A percentile compares a stretch with the other conserved stretches of the same genome.
phyloP scores from a whole-genome alignment of 805 yeast genomes.

The Ogataea pilisensis region DNA sequence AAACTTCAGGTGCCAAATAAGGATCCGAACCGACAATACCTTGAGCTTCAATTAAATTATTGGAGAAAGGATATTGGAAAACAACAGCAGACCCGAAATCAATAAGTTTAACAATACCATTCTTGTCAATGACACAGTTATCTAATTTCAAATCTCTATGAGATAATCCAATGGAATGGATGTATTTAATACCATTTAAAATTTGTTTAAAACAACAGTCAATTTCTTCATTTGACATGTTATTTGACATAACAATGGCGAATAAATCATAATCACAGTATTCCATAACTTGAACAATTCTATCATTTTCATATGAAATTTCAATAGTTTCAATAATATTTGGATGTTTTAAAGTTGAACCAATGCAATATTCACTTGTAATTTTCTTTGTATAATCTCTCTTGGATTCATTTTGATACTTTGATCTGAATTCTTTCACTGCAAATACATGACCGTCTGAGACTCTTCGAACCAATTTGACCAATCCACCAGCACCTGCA shows the following conservation, averaged over 20 bases:
- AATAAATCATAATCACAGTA: slow-evolving; percentile 90
- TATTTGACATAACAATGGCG: slow-evolving; percentile 91
- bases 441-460: slow-evolving; percentile 76
- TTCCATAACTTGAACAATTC: slow-evolving; percentile 90
- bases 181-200: slow-evolving; percentile 71
- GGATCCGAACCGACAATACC: slow-evolving; percentile 91
- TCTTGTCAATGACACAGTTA: slow-evolving; percentile 79
- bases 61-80: slow-evolving; percentile 80
- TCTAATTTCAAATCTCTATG: slow-evolving; percentile 91
- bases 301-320: slow-evolving; percentile 81
- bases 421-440: slow-evolving; percentile 84
- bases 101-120: slow-evolving; percentile 84
- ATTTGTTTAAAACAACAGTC: slow-evolving; percentile 89
- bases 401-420: slow-evolving; percentile 66
- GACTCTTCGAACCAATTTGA: slow-evolving; percentile 64
- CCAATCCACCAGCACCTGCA: slow-evolving; percentile 95
- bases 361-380: slow-evolving; percentile 92
- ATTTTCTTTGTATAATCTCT: slow-evolving; percentile 89
- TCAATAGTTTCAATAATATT: slow-evolving; percentile 90
- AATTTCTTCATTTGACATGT: slow-evolving; percentile 75
- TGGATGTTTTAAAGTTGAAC: slow-evolving; percentile 83
- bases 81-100: slow-evolving; percentile 95
- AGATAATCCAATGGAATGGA: slow-evolving; percentile 82
- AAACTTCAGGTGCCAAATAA: slow-evolving; percentile 87
- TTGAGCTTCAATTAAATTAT: slow-evolving; percentile 65